Conservation (phyloP, 345 rosid species). For the Gossypium sturtianum region DNA sequence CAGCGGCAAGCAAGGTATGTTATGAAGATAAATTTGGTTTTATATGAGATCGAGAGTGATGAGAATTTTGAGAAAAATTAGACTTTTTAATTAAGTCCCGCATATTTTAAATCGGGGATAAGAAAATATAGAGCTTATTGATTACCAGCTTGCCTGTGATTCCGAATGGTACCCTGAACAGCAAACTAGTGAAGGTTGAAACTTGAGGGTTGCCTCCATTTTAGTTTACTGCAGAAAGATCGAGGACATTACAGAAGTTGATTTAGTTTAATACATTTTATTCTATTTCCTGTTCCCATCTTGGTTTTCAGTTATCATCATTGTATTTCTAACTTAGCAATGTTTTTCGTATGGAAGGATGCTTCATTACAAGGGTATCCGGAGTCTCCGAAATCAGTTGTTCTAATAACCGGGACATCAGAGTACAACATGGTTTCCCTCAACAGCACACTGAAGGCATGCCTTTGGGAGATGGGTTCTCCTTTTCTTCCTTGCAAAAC, state of each 20-base stretch:
- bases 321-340: constrained; percentile 2
- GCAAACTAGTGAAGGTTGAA: background rate
- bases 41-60: too few relatives aligned
- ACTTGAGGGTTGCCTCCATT: background rate
- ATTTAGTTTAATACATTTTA: background rate
- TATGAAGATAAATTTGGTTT: too few relatives aligned
- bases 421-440: constrained; percentile 85
- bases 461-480: constrained; percentile 97
- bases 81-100: too few relatives aligned
- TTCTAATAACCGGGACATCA: constrained; percentile 76
- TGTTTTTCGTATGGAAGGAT: constrained; percentile 42
- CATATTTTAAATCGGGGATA: too few relatives aligned
- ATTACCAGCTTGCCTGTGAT: background rate
- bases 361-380: constrained; percentile 93
- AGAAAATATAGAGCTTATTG: background rate
- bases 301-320: background rate
- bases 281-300: background rate
- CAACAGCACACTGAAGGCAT: constrained; percentile 72
- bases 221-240: background rate
- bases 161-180: background rate
- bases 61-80: too few relatives aligned
- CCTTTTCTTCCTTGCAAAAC: constrained; percentile 88
- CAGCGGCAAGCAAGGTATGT: too few relatives aligned
- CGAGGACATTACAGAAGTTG: background rate
- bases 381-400: constrained; percentile 84